Conservation (phyloP, 352 stramenopile genomes). For the Pythium pyrilobum region DNA sequence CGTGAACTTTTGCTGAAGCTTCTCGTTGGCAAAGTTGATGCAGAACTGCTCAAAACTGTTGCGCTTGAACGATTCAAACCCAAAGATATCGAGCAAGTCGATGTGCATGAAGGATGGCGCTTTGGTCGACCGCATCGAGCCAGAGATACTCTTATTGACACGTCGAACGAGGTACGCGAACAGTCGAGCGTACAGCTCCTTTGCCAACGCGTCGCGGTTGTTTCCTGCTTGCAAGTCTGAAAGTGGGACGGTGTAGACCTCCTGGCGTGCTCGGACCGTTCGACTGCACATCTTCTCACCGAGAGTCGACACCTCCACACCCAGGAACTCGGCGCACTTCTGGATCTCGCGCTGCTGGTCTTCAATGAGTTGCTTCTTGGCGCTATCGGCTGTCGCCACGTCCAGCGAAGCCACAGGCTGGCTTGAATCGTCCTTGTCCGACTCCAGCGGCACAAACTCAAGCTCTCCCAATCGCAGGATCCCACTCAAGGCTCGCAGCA, state of each 20-base stretch:
- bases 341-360: slow-evolving; percentile 58
- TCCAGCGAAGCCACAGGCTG: slow-evolving; percentile 53
- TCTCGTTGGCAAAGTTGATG: slow-evolving; percentile 96
- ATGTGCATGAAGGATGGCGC: slow-evolving; percentile 76
- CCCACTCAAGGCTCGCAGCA: slow-evolving; percentile 65
- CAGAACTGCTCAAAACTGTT: slow-evolving; percentile 96
- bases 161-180: slow-evolving; percentile 93
- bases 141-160: slow-evolving; percentile 81
- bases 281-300: slow-evolving; percentile 72
- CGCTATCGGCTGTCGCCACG: not conserved
- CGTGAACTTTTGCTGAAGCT: slow-evolving; percentile 91
- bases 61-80: slow-evolving; percentile 93
- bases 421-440: slow-evolving; percentile 71
- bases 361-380: slow-evolving; percentile 33
- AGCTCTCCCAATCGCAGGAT: slow-evolving; percentile 82
- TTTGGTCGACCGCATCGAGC: slow-evolving; percentile 28
- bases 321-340: slow-evolving; percentile 55
- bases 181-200: slow-evolving; percentile 93
- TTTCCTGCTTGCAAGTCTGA: slow-evolving; percentile 69
- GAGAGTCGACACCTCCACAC: slow-evolving; percentile 57
- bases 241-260: slow-evolving; percentile 80
- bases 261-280: slow-evolving; percentile 73
- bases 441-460: slow-evolving; percentile 70
- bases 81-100: slow-evolving; percentile 96
- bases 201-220: slow-evolving; percentile 92